These are phyloP conservation scores for Ganoderma multipileum DNA, from an alignment of 1,284 basidiomycete genomes.

Conservation along the genomic window DNA sequence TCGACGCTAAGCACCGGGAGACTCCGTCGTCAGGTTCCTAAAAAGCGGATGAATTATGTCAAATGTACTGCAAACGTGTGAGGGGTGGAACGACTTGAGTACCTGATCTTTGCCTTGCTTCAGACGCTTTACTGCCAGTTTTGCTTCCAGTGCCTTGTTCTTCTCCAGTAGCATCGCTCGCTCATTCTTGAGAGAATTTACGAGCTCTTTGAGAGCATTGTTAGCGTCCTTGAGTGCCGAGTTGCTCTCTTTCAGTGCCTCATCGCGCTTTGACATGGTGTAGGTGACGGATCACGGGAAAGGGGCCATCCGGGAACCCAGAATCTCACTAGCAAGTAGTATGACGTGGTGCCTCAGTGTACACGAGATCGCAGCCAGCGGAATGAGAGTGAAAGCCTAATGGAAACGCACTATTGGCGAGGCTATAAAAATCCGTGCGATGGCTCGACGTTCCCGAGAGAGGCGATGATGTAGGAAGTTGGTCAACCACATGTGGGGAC, in stretches of 20 bases:
- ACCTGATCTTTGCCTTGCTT: neutral
- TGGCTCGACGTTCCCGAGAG: no score
- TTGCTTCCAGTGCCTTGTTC: neutral
- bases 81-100: neutral
- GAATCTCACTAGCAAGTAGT: no score
- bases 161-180: neutral
- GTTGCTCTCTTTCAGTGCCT: conserved; percentile 8
- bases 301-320: no score
- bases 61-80: neutral
- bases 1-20: neutral
- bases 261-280: neutral
- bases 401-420: no score
- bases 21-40: neutral
- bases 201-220: neutral
- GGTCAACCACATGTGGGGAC: no score
- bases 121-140: neutral
- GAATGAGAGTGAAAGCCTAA: no score
- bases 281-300: no score
- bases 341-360: neutral
- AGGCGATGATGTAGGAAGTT: no score
- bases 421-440: no score
- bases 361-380: no score
- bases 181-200: neutral
- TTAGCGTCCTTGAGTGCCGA: conserved; percentile 11
- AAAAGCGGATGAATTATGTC: neutral